Evolutionary conservation across 192 early-diverging fungal species (phyloP).

Genomic region (Coemansia sp.): DNA sequence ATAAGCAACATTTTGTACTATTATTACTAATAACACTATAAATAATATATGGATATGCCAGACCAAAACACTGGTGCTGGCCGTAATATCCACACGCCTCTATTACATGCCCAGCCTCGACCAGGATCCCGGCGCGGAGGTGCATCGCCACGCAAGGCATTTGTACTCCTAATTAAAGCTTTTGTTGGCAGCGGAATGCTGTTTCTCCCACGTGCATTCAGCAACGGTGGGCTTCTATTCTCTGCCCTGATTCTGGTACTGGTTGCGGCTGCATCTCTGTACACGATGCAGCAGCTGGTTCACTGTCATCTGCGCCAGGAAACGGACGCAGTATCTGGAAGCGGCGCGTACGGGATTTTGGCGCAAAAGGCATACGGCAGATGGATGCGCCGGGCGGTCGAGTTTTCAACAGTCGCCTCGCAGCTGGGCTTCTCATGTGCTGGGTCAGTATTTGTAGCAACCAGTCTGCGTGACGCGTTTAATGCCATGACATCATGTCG

Average conservation of each 20-base stretch:
- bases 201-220: constrained; percentile 70
- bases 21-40: too few relatives aligned
- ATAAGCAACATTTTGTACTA: too few relatives aligned
- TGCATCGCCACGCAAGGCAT: constrained; percentile 65
- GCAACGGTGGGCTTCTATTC: constrained; percentile 68
- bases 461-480: constrained; percentile 68
- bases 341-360: constrained; percentile 62
- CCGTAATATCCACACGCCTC: neutral
- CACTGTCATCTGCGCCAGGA: constrained; percentile 56
- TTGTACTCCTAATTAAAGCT: constrained; percentile 73
- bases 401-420: constrained; percentile 64
- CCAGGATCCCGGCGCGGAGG: neutral
- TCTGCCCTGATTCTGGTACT: constrained; percentile 51
- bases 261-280: constrained; percentile 57
- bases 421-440: constrained; percentile 86
- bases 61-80: neutral
- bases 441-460: constrained; percentile 84
- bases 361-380: constrained; percentile 59
- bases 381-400: constrained; percentile 56
- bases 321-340: neutral
- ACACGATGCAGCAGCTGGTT: constrained; percentile 64
- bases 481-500: constrained; percentile 67
- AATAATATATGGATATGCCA: too few relatives aligned
- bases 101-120: neutral
- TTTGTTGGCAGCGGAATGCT: constrained; percentile 75